Conservation (phyloP, 306 rosid species). For the Castanea crenata region DNA sequence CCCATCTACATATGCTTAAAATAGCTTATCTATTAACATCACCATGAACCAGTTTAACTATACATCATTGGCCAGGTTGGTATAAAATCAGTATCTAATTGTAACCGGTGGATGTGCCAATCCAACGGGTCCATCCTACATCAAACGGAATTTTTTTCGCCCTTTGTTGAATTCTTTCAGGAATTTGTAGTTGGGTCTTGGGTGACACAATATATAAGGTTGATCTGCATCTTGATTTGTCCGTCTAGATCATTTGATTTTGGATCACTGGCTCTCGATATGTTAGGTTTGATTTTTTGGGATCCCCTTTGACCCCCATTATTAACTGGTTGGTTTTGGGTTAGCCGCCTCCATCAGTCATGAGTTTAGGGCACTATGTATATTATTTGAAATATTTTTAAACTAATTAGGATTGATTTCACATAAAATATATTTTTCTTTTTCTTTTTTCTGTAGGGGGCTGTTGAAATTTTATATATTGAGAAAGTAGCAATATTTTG, state of each 20-base stretch:
- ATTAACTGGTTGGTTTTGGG: neutral
- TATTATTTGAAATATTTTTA: neutral
- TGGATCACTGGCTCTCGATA: neutral
- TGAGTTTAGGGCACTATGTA: neutral
- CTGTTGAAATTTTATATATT: neutral
- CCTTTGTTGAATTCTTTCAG: neutral
- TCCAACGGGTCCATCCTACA: constrained; percentile 15
- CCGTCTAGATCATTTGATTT: neutral
- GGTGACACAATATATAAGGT: neutral
- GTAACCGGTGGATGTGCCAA: constrained; percentile 37
- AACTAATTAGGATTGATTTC: too few relatives aligned
- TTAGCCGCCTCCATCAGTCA: neutral
- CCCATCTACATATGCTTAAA: constrained; percentile 29
- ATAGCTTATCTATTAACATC: constrained; percentile 49
- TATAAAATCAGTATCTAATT: constrained; percentile 30
- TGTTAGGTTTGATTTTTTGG: constrained; percentile 3
- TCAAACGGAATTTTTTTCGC: constrained; percentile 2
- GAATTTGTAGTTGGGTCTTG: neutral
- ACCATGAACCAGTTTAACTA: constrained; percentile 26
- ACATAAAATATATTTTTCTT: neutral
- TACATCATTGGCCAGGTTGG: constrained; percentile 17
- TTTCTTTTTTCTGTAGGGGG: too few relatives aligned
- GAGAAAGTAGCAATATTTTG: neutral
- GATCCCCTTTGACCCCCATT: neutral
- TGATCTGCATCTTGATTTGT: neutral